Percentiles rank a stretch among this genome's conserved stretches.
phyloP scores from a whole-genome alignment of 148 eudicot genomes.

The Polygonum aviculare region DNA sequence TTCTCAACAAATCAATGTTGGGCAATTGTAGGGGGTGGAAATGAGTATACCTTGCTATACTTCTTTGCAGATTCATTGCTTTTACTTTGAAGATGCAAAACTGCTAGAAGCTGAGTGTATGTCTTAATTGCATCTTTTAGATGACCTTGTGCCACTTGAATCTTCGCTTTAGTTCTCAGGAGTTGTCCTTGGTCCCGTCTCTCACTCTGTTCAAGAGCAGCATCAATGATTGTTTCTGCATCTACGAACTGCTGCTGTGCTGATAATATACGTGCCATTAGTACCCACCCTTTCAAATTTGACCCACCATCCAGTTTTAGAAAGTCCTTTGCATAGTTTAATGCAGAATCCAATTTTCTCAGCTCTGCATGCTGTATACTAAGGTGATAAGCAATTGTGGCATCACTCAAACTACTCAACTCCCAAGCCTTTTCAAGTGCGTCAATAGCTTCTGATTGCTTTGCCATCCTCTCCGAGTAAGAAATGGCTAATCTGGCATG shows the following conservation, averaged over 20 bases:
- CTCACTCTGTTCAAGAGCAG: slow-evolving; percentile 62
- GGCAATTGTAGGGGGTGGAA: not conserved
- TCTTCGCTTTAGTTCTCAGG: slow-evolving; percentile 59
- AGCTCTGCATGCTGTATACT: slow-evolving; percentile 56
- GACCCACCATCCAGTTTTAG: slow-evolving; percentile 53
- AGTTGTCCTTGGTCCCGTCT: slow-evolving; percentile 54
- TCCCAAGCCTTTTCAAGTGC: slow-evolving; percentile 37
- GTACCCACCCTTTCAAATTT: slow-evolving; percentile 39
- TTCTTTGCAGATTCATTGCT: slow-evolving; percentile 41
- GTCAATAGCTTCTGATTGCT: slow-evolving; percentile 43
- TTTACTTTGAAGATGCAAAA: slow-evolving; percentile 45
- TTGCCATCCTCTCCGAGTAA: slow-evolving; percentile 35
- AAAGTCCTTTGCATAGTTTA: slow-evolving; percentile 40
- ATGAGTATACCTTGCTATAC: slow-evolving; percentile 23
- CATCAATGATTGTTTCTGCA: slow-evolving; percentile 48
- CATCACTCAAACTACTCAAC: slow-evolving; percentile 32
- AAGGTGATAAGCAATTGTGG: slow-evolving; percentile 39
- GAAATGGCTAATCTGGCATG: slow-evolving; percentile 34
- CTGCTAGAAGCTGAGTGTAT: slow-evolving; percentile 56
- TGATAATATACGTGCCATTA: slow-evolving; percentile 58
- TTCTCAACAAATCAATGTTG: too few species aligned
- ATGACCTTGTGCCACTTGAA: slow-evolving; percentile 59
- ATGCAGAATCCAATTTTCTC: slow-evolving; percentile 58
- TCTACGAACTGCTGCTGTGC: slow-evolving; percentile 50
- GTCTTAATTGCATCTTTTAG: slow-evolving; percentile 44